Evolutionary conservation across 1,284 basidiomycete species (phyloP), one percentile per base, ranked within the genome.

Genomic region (Pascua sp.): DNA sequence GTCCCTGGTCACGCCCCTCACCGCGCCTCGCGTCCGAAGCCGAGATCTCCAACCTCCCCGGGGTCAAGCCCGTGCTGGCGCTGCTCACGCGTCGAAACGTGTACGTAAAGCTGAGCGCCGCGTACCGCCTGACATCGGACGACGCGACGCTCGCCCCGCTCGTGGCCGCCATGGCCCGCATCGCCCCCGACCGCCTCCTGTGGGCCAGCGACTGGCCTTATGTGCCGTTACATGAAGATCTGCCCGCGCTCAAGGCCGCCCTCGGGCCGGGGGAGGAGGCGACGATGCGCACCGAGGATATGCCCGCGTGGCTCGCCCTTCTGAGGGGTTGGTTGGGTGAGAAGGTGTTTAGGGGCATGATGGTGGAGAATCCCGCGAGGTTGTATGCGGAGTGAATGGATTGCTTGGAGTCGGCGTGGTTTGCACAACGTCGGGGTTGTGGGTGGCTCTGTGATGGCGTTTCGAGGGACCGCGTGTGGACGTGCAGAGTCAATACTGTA

Each of bases 191-290:
- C 12, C 46, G 47, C 5, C 13, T 53, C 16, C 39, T 57, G 13
- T 57, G 51, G 51, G 56, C 51, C 0, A 18, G n/a, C 32, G 56
- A 57, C 56, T 57, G 56, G 56, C 56, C 56, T 5, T 47, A 53
- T 36, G 47, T 47, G 8, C 56, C 56, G 11, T 17, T 53, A 3
- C 50, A 46, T 11, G 38, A 18, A 0, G 51, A 57, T 12, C 44
- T 57, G 15, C 36, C 38, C 15, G 42, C 37, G 18, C 40, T 7
- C 24, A 46, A 43, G 47, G 43, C 12, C 12, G 36, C 18, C 1
- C 42, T 17, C 2, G 24, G 40, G 1, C 13, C 12, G 11, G 37
- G 17, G 9, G 39, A 53, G 37, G 47, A 45, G 42, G 18, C 49
- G 8, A 40, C 18, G 10, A 24, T 53, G 8, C 47, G 51, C n/a